phyloP scores from a whole-genome alignment of 1,284 basidiomycete genomes.

The Marasmius fiardii region DNA sequence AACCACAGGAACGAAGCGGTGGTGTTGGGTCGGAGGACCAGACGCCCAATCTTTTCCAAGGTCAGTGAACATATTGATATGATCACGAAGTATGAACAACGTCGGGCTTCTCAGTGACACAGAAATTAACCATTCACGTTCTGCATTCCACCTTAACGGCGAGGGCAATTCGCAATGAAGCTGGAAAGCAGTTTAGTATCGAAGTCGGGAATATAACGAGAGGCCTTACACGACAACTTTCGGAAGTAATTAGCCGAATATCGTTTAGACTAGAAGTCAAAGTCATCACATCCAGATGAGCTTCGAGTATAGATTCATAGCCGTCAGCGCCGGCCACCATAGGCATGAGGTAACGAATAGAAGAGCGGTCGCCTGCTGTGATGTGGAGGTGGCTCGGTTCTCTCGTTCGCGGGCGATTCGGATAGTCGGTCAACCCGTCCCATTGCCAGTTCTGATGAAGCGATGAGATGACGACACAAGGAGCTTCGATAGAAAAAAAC shows the following conservation, averaged over 20 bases:
- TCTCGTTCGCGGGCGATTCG: constrained; percentile 48
- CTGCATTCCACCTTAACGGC: constrained; percentile 64
- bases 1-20: constrained; percentile 79
- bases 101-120: constrained; percentile 68
- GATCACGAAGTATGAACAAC: constrained; percentile 82
- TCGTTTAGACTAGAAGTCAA: constrained; percentile 87
- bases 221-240: constrained; percentile 67
- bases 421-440: constrained; percentile 57
- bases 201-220: neutral
- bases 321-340: constrained; percentile 73
- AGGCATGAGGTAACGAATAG: constrained; percentile 79
- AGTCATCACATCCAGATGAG: constrained; percentile 79
- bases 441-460: constrained; percentile 74
- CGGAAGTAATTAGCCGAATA: constrained; percentile 70
- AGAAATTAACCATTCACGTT: constrained; percentile 76
- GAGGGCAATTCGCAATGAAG: constrained; percentile 63
- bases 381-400: constrained; percentile 75
- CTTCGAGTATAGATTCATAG: constrained; percentile 75
- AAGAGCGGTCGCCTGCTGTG: constrained; percentile 75
- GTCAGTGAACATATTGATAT: constrained; percentile 90
- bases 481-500: constrained; percentile 28
- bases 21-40: constrained; percentile 74
- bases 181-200: constrained; percentile 31
- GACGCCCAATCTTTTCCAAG: constrained; percentile 86
- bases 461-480: constrained; percentile 1